phyloP scores from a whole-genome alignment of 768 basidiomycete species.

The Leccinum obscurum region DNA sequence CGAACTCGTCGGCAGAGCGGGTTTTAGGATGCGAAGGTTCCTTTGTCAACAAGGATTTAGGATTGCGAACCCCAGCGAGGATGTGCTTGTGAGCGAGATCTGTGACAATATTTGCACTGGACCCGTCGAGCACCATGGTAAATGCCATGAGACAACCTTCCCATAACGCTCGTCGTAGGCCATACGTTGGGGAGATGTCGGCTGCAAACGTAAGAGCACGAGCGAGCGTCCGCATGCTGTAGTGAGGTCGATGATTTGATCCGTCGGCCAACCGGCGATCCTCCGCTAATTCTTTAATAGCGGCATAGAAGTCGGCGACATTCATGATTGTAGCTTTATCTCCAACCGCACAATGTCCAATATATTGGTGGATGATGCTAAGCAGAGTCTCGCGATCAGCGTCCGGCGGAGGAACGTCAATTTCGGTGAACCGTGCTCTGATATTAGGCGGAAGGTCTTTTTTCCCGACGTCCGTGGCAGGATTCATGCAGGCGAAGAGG shows the following conservation, averaged over 20 bases:
- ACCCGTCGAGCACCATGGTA: conserved; percentile 86
- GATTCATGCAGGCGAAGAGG: conserved; percentile 99
- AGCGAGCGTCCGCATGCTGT: conserved; percentile 93
- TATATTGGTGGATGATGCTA: conserved; percentile 85
- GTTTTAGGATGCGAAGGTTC: conserved; percentile 57
- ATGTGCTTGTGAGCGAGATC: conserved; percentile 75
- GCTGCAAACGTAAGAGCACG: conserved; percentile 90
- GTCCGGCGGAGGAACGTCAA: conserved; percentile 94
- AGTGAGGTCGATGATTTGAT: conserved; percentile 89
- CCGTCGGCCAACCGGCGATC: conserved; percentile 86
- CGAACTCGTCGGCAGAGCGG: conserved; percentile 51
- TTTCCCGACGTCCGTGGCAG: conserved; percentile 97
- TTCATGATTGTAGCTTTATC: conserved; percentile 89
- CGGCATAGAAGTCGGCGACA: conserved; percentile 85
- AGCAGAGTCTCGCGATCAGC: conserved; percentile 87
- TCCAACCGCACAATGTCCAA: conserved; percentile 77
- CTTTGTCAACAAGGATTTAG: conserved; percentile 69
- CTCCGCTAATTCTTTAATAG: conserved; percentile 74
- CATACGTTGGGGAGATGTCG: conserved; percentile 73
- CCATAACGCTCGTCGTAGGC: conserved; percentile 86
- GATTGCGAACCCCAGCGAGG: conserved; percentile 76
- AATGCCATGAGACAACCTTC: conserved; percentile 98
- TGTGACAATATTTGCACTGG: conserved; percentile 67
- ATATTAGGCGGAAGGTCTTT: conserved; percentile 93
- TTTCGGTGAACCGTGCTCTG: conserved; percentile 89